Percentiles rank a stretch among this genome's conserved stretches.
Conservation (phyloP, 2,329 filamentous ascomycete genomes). For the Neopestalotiopsis clavispora region DNA sequence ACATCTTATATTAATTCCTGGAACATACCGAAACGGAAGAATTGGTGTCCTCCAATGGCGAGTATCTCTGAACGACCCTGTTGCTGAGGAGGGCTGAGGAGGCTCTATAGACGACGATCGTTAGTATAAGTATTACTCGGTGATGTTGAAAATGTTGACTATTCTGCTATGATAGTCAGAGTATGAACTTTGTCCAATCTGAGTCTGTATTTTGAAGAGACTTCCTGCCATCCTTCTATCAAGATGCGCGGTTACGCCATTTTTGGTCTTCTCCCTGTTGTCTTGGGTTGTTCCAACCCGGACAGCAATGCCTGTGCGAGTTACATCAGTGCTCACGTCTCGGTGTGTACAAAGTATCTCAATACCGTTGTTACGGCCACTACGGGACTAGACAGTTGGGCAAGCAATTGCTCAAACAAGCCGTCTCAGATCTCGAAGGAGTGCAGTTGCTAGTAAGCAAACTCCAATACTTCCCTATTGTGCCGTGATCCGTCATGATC, state of each 20-base stretch:
- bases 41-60: conserved; percentile 11
- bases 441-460: conserved; percentile 13
- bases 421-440: conserved; percentile 16
- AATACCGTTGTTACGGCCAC: conserved; percentile 13
- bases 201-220: background rate
- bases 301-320: conserved; percentile 16
- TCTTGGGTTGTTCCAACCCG: conserved; percentile 14
- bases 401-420: conserved; percentile 16
- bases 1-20: background rate
- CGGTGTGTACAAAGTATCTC: conserved; percentile 11
- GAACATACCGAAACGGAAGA: background rate
- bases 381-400: conserved; percentile 7
- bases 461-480: background rate
- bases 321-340: conserved; percentile 16
- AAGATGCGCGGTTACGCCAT: conserved; percentile 10
- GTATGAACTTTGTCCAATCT: background rate
- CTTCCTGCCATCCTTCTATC: background rate
- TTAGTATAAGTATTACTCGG: background rate
- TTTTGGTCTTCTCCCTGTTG: conserved; percentile 6
- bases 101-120: background rate
- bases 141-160: background rate
- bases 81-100: background rate
- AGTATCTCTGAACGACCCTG: background rate
- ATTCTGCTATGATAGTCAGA: no score
- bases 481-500: no score